Evolutionary conservation across 2,329 filamentous ascomycete genomes (phyloP), one percentile per base, ranked within the genome.

Genomic region (Tolypocladium album): DNA sequence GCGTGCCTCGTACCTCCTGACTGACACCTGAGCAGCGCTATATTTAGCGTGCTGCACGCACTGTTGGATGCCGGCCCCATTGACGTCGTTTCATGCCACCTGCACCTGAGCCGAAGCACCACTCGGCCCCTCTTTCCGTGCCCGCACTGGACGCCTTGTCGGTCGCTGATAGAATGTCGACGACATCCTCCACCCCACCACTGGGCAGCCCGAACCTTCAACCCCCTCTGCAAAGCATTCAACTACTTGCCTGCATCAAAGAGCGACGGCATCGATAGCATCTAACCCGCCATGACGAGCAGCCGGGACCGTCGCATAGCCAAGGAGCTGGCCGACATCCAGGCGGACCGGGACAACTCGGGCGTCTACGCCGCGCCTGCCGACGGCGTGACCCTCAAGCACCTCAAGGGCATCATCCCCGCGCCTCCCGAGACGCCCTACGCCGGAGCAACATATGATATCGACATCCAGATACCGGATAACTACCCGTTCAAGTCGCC

Each of bases 401-500:
- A 93, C 69, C 85, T 99, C 63, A 87, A 86, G 66, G 94, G 93
- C 61, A 83, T 85, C 60, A 94, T 99, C 72, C 82, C 82, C 43
- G 94, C 91, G 0, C 94, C 94, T 1, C 92, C 93, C 42, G 92
- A 95, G 64, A 96, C 93, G 1, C 92, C 94, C 0, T 99, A 97
- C 71, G 90, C 92, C 66, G 92, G 91, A 24, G 94, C 92, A 47
- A 87, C 82, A 36, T 99, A 86, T 72, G 75, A 82, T 20, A 85
- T 99, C 66, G 90, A 96, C 69, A 94, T 99, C 68, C 83, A 82
- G 68, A 94, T 99, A 58, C 92, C 93, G 0, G 83, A 83, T 63
- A 89, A 89, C 66, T 99, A 99, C 70, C 94, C 94, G 0, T 99
- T 99, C 78, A 89, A 92, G 67, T 90, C 93, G 4, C 94, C 94